phyloP scores from a whole-genome alignment of 2,329 filamentous ascomycete species.

The Elsinoe australis region DNA sequence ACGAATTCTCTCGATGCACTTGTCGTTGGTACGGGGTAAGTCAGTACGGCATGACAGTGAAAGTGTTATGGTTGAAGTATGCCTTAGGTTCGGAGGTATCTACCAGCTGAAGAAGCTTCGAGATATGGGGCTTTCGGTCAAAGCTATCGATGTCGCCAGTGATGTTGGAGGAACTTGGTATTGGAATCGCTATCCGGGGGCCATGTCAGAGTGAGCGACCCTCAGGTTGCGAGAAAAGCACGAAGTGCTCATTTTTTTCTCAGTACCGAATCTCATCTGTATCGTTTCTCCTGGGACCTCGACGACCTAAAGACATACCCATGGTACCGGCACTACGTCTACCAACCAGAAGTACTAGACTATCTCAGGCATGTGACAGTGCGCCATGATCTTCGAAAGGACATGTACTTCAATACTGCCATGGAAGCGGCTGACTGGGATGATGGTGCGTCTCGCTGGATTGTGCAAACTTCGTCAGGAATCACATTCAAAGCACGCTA shows the following conservation, averaged over 20 bases:
- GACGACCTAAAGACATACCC: conserved; percentile 33
- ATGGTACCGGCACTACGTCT: conserved; percentile 32
- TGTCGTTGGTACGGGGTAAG: too few species aligned
- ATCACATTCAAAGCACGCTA: conserved; percentile 29
- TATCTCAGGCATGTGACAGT: conserved; percentile 45
- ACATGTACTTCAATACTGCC: conserved; percentile 38
- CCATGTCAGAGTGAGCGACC: conserved; percentile 39
- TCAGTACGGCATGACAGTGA: too few species aligned
- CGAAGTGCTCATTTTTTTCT: background rate
- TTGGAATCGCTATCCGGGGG: conserved; percentile 34
- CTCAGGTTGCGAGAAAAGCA: conserved; percentile 19
- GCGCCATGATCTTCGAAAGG: conserved; percentile 34
- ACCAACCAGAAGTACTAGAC: conserved; percentile 39
- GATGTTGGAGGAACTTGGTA: conserved; percentile 32
- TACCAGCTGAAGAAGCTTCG: conserved; percentile 37
- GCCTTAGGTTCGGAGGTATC: conserved; percentile 38
- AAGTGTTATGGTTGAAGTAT: too few species aligned
- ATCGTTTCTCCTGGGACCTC: conserved; percentile 36
- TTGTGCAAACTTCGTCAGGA: conserved; percentile 25
- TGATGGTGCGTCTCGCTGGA: conserved; percentile 31
- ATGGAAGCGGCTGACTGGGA: conserved; percentile 32
- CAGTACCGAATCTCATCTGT: conserved; percentile 36
- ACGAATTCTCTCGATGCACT: too few species aligned
- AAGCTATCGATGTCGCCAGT: conserved; percentile 29
- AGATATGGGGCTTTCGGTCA: conserved; percentile 26